Base-by-base conservation (phyloP, 2,329 filamentous ascomycete genomes). In the Sporothrix mexicana region DNA sequence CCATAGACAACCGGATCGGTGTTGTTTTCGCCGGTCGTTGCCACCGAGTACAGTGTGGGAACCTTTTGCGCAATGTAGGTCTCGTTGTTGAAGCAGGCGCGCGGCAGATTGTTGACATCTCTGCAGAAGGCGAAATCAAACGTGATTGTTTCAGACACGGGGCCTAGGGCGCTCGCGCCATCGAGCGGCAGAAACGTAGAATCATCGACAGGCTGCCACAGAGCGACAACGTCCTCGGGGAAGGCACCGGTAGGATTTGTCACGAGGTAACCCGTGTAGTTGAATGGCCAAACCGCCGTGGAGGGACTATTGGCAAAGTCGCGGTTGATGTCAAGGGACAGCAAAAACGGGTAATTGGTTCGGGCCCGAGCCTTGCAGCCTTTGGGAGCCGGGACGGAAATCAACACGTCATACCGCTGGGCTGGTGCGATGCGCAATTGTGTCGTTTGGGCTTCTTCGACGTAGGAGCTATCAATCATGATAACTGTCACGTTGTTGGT, bases 1-100 rank as follows among this genome's bases (percentile, higher is more conserved):
- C 84, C 85, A 73, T 86, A 86, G 6, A 85, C 79, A 2, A 73
- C 47, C 0, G 82, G 78, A 75, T 86, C 78, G 5, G 79, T 81
- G 77, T 85, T 85, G 77, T 81, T 76, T 0, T 79, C 76, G 3
- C 86, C 87, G 0, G 87, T 82, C 0, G 89, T 89, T 2, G 92
- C 84, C n/a, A 86, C 91, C 2, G 90, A 90, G 84, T 93, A 94
- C 7, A 94, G 82, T 0, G 90, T 88, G 0, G 92, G 92, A 0
- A 93, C 91, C 77, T 89, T 88, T 69, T 91, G 91, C 9, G 79
- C 74, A 20, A 91, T 86, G 78, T 92, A 94, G 6, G 90, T 90
- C 61, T 89, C 81, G 76, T 88, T 86, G 80, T 93, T 94, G 80
- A 90, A 84, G 77, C 84, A 88, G 12, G 86, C 85, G 43, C 92